A percentile compares a stretch with the other conserved stretches of the same genome.
Conservation (phyloP, 768 basidiomycete genomes). For the Nidularia pulvinata region DNA sequence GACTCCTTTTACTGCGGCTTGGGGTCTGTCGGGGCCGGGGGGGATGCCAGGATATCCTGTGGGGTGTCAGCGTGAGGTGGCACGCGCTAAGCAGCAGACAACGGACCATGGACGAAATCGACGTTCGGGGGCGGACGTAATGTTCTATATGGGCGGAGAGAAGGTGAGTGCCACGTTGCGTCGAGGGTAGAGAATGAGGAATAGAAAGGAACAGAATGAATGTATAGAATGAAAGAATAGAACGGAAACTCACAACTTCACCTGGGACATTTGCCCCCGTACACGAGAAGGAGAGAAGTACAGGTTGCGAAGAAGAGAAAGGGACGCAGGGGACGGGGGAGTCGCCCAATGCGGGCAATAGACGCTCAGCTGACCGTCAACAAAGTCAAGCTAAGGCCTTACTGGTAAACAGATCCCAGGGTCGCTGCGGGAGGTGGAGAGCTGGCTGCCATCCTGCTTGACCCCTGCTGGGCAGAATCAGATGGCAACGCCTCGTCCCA, state of each 20-base stretch:
- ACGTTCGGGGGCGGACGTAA: constrained; percentile 88
- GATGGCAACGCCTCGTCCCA: too few relatives aligned
- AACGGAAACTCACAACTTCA: constrained; percentile 26
- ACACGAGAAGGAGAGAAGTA: background rate
- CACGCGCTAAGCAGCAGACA: background rate
- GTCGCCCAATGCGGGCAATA: background rate
- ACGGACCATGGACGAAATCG: constrained; percentile 81
- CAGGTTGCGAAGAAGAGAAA: background rate
- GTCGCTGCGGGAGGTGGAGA: too few relatives aligned
- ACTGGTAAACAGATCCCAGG: too few relatives aligned
- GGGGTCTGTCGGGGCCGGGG: constrained; percentile 72
- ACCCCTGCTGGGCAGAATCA: too few relatives aligned
- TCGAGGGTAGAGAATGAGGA: background rate
- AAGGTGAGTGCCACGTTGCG: background rate
- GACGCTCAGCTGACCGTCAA: background rate
- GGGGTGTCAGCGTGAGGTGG: constrained; percentile 8
- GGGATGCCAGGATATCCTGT: constrained; percentile 87
- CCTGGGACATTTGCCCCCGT: constrained; percentile 26
- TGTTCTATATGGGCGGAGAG: constrained; percentile 42
- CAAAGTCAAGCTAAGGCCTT: too few relatives aligned
- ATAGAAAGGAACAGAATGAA: constrained; percentile 1
- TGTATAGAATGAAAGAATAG: constrained; percentile 3
- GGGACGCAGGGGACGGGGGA: background rate
- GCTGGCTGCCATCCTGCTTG: too few relatives aligned
- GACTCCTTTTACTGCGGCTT: constrained; percentile 87